phyloP scores from a whole-genome alignment of 768 basidiomycete genomes.

The Boletus tomentosulus region DNA sequence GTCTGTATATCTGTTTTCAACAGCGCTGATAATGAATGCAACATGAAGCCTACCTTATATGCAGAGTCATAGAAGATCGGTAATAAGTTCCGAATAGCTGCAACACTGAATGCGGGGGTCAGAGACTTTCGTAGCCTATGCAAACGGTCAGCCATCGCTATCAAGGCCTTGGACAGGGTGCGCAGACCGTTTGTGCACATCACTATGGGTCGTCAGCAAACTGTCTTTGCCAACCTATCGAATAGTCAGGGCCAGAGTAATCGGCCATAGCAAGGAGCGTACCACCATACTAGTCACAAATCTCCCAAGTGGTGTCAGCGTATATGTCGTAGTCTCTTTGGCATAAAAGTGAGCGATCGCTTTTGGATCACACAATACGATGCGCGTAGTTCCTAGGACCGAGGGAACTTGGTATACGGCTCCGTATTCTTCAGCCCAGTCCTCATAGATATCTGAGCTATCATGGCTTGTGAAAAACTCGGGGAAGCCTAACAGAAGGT shows the following conservation, averaged over 20 bases:
- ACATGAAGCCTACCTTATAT: conserved; percentile 33
- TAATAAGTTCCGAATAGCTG: conserved; percentile 35
- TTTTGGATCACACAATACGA: conserved; percentile 45
- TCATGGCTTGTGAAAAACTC: conserved; percentile 26
- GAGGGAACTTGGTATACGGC: conserved; percentile 41
- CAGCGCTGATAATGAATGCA: no score
- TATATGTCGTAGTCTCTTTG: conserved; percentile 43
- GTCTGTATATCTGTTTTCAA: conserved; percentile 16
- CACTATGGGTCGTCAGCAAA: conserved; percentile 18
- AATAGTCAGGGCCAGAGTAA: neutral
- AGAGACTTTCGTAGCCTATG: conserved; percentile 36
- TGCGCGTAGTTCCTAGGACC: conserved; percentile 32
- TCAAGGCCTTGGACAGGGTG: neutral
- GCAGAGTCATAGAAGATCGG: conserved; percentile 39
- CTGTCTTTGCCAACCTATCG: conserved; percentile 10
- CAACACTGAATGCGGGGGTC: conserved; percentile 36
- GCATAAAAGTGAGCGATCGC: conserved; percentile 51
- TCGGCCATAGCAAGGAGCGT: neutral
- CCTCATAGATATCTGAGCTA: conserved; percentile 39
- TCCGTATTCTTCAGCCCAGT: conserved; percentile 48
- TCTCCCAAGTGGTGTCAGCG: conserved; percentile 21
- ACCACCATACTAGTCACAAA: conserved; percentile 31
- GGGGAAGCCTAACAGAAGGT: conserved; percentile 40
- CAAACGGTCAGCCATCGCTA: neutral
- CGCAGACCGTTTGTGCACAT: conserved; percentile 13